These are phyloP conservation scores for Blastobotrys mokoenaii DNA, from an alignment of 805 yeast genomes.

Conservation along the genomic window DNA sequence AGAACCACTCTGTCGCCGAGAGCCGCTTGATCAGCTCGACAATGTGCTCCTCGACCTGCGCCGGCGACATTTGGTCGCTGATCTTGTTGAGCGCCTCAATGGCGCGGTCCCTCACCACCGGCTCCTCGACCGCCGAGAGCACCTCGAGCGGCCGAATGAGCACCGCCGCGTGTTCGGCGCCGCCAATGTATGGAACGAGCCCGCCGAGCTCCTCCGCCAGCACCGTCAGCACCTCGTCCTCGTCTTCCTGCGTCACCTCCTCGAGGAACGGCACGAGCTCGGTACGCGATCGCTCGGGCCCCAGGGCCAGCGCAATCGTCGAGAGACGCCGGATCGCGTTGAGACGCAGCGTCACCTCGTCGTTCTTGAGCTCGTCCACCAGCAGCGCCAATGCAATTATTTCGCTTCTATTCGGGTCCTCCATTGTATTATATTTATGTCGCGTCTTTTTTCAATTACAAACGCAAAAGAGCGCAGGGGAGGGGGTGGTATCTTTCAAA, in stretches of 20 bases:
- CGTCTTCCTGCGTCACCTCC: conserved; percentile 69
- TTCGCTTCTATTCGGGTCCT: conserved; percentile 33
- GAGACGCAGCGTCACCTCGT: conserved; percentile 87
- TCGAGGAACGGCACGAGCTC: conserved; percentile 87
- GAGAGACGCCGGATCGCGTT: conserved; percentile 91
- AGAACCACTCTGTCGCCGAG: conserved; percentile 89
- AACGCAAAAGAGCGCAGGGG: background rate
- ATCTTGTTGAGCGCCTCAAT: conserved; percentile 74
- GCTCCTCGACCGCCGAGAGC: conserved; percentile 90
- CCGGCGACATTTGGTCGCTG: conserved; percentile 36
- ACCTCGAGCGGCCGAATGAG: conserved; percentile 64
- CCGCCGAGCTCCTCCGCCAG: conserved; percentile 84
- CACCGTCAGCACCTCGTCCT: conserved; percentile 93
- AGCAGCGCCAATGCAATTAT: conserved; percentile 90
- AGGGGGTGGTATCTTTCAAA: background rate
- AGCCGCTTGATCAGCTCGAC: conserved; percentile 71
- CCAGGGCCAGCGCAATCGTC: conserved; percentile 90
- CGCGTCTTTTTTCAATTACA: background rate
- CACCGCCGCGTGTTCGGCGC: conserved; percentile 51
- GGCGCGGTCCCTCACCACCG: conserved; percentile 91
- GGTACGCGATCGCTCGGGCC: conserved; percentile 82
- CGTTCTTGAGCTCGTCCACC: conserved; percentile 95
- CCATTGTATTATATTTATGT: background rate
- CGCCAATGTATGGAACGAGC: conserved; percentile 87
- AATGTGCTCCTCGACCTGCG: conserved; percentile 57